phyloP scores from a whole-genome alignment of 345 rosid species.

The Hibiscus mutabilis region DNA sequence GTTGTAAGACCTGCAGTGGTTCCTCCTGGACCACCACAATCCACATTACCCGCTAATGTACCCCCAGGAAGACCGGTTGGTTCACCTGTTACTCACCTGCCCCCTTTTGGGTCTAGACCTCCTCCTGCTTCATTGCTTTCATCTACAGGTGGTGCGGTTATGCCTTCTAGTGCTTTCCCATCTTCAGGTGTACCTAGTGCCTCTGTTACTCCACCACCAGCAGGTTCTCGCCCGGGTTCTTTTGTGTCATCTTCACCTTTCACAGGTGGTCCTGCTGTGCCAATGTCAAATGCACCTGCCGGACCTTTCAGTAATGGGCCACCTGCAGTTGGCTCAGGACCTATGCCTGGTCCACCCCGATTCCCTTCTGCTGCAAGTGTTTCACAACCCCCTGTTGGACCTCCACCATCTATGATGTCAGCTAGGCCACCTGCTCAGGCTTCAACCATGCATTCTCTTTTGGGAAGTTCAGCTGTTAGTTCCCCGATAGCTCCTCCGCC shows the following conservation, averaged over 20 bases:
- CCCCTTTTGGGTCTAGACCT: constrained; percentile 49
- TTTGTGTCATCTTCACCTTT: constrained; percentile 35
- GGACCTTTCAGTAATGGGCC: constrained; percentile 49
- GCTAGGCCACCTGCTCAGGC: constrained; percentile 41
- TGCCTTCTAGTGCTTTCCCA: constrained; percentile 24
- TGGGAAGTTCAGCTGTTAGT: constrained; percentile 31
- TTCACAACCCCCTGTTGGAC: constrained; percentile 39
- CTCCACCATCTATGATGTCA: constrained; percentile 36
- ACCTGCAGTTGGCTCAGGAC: constrained; percentile 27
- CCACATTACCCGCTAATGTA: constrained; percentile 33
- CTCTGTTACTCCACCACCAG: constrained; percentile 29
- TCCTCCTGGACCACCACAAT: constrained; percentile 38
- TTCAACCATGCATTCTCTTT: constrained; percentile 34
- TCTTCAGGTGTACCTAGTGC: constrained; percentile 31
- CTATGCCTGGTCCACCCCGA: constrained; percentile 32
- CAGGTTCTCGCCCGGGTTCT: constrained; percentile 46
- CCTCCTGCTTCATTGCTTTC: constrained; percentile 43
- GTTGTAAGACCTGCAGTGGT: constrained; percentile 40
- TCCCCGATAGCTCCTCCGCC: constrained; percentile 35
- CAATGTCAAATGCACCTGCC: constrained; percentile 29
- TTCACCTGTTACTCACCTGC: constrained; percentile 24
- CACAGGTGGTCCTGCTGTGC: constrained; percentile 31
- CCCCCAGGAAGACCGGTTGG: constrained; percentile 53
- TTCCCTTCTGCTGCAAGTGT: constrained; percentile 34
- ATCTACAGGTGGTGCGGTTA: constrained; percentile 25